Evolutionary conservation across 2,329 filamentous ascomycete genomes (phyloP).

Genomic region (Paracoccidioides brasiliensis): DNA sequence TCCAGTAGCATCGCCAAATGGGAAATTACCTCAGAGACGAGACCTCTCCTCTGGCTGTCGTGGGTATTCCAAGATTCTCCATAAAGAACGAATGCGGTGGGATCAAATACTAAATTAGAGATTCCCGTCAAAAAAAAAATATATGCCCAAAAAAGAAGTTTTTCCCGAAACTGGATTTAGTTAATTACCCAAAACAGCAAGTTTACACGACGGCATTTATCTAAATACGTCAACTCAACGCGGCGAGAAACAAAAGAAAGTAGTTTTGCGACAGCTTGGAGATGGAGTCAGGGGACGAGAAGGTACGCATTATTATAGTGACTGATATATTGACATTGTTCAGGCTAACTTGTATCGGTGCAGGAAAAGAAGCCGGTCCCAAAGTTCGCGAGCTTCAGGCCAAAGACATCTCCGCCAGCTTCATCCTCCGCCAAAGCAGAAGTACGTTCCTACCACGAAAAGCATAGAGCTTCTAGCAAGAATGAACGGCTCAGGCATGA

Average conservation of each 20-base stretch:
- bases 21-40: background rate
- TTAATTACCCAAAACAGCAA: constrained; percentile 11
- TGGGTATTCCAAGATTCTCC: background rate
- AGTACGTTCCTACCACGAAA: constrained; percentile 10
- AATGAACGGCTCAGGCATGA: constrained; percentile 14
- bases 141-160: constrained; percentile 13
- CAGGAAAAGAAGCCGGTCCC: constrained; percentile 40
- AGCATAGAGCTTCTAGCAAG: background rate
- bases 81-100: background rate
- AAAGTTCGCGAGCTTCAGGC: constrained; percentile 64
- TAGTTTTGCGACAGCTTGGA: constrained; percentile 13
- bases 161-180: constrained; percentile 13
- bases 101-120: constrained; percentile 9
- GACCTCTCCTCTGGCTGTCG: background rate
- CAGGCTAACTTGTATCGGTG: constrained; percentile 2
- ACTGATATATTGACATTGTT: background rate
- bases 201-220: constrained; percentile 8
- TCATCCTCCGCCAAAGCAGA: background rate
- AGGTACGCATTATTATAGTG: constrained; percentile 18
- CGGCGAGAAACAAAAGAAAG: constrained; percentile 10
- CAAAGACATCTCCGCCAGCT: constrained; percentile 23
- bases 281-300: constrained; percentile 25
- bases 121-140: constrained; percentile 11
- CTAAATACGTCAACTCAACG: background rate
- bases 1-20: background rate